Evolutionary conservation across 352 stramenopile species (phyloP), one percentile per base, ranked within the genome.

Genomic region (Blastocystis hominis): DNA sequence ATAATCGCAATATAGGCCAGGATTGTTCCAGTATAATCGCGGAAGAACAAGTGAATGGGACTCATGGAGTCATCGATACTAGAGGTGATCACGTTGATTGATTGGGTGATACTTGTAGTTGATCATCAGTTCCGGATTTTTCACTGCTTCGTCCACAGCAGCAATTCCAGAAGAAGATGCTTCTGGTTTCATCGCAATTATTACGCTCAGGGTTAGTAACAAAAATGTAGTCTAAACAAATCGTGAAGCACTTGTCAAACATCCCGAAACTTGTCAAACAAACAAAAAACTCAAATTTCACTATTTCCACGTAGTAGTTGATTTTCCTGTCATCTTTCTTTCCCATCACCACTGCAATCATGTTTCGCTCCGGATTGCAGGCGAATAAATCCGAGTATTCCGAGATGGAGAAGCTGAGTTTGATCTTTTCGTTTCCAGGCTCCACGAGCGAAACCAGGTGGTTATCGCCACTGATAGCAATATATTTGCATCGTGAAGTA

Each of bases 21-120:
- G 36, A 80, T 61, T 9, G 46, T 63, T 46, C 70, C 70, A 4
- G 70, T 80, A 46, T 80, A 46, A 80, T 80, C 70, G 13, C 70
- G 70, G 20, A 80, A 80, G 70, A 80, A 80, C 5, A 80, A 47
- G 30, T 80, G 70, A 20, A 80, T 24, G 24, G 70, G 70, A 30
- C 42, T 63, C 70, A 80, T 80, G 15, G 70, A 61, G 34, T 80
- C 70, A 42, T 80, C 70, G 9, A 80, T 30, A 42, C 70, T 80
- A 80, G 24, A 30, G 24, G 0, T 53, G 24, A 72, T 64, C 5
- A 63, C 1, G 36, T 38, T 50, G 9, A 30, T 62, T 5, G 34
- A 44, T 42, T 38, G 9, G 36, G 36, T 2, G 20, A 6, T 64
- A 80, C 70, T 80, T 80, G 53, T 80, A 80, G 50, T 80, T 80